phyloP scores from a whole-genome alignment of 75 land plant genomes.

The Azolla pinnata region DNA sequence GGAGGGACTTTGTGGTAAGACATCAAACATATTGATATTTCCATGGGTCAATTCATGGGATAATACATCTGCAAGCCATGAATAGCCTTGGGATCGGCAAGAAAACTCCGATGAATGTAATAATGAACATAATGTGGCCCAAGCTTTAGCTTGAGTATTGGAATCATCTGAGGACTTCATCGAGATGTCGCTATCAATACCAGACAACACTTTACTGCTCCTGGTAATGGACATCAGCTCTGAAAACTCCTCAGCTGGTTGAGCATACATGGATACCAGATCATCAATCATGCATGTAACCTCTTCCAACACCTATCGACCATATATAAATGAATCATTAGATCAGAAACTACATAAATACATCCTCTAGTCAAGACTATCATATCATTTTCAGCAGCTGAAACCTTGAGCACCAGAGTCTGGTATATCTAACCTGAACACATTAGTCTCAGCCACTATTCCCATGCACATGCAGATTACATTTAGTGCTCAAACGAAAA shows the following conservation, averaged over 20 bases:
- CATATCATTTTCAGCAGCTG: too few species aligned
- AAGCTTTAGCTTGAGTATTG: conserved; percentile 40
- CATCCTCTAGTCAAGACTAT: too few species aligned
- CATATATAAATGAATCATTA: too few species aligned
- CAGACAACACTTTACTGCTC: conserved; percentile 30
- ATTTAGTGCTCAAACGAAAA: too few species aligned
- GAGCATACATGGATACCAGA: conserved; percentile 42
- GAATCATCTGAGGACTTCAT: conserved; percentile 23
- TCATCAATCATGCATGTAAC: conserved; percentile 46
- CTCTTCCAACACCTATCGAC: conserved; percentile 68
- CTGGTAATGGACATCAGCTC: conserved; percentile 56
- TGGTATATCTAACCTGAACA: too few species aligned
- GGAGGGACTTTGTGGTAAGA: neutral
- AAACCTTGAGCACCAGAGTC: too few species aligned
- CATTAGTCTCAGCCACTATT: too few species aligned
- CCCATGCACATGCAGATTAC: too few species aligned
- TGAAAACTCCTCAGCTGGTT: conserved; percentile 57
- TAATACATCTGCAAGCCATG: conserved; percentile 82
- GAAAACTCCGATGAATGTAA: conserved; percentile 68
- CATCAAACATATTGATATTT: conserved; percentile 21
- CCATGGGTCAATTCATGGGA: conserved; percentile 56
- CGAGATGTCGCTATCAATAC: conserved; percentile 24
- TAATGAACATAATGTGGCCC: conserved; percentile 77
- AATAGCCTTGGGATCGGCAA: conserved; percentile 77
- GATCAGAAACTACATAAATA: too few species aligned